Evolutionary conservation across 106 monocot species (phyloP).

Genomic region (Iris macrosiphon): DNA sequence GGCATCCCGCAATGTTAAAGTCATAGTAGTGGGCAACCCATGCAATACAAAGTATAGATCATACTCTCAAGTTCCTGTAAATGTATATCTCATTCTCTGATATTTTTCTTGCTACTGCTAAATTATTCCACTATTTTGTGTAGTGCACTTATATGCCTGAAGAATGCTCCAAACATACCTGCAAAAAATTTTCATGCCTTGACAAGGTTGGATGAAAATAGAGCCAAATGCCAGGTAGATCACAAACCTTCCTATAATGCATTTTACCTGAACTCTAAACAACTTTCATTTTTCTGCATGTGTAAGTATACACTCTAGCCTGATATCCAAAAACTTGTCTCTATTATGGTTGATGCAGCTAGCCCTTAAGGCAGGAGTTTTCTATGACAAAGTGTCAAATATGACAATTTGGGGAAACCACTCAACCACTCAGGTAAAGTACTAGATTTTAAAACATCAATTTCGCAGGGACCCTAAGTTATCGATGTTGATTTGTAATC

Average conservation of each 20-base stretch:
- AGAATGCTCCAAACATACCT: conserved; percentile 95
- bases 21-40: conserved; percentile 88
- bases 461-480: background rate
- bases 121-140: conserved; percentile 2
- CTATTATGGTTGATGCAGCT: conserved; percentile 35
- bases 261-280: too few relatives aligned
- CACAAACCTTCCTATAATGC: background rate
- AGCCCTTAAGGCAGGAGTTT: conserved; percentile 90
- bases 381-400: conserved; percentile 98
- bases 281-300: too few relatives aligned
- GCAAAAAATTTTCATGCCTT: conserved; percentile 96
- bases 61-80: background rate
- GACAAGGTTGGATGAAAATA: conserved; percentile 97
- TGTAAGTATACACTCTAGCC: too few relatives aligned
- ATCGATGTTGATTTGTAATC: too few relatives aligned
- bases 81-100: background rate
- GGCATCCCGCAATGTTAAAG: conserved; percentile 89
- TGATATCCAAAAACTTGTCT: too few relatives aligned
- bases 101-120: conserved; percentile 1
- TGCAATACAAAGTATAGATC: conserved; percentile 88
- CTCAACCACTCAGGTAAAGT: conserved; percentile 86
- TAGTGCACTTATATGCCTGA: conserved; percentile 96
- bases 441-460: conserved; percentile 2
- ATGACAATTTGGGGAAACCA: conserved; percentile 99
- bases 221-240: conserved; percentile 94